Evolutionary conservation across 805 yeast genomes (phyloP), one percentile per base, ranked within the genome.

Genomic region (Starmerella asiatica): DNA sequence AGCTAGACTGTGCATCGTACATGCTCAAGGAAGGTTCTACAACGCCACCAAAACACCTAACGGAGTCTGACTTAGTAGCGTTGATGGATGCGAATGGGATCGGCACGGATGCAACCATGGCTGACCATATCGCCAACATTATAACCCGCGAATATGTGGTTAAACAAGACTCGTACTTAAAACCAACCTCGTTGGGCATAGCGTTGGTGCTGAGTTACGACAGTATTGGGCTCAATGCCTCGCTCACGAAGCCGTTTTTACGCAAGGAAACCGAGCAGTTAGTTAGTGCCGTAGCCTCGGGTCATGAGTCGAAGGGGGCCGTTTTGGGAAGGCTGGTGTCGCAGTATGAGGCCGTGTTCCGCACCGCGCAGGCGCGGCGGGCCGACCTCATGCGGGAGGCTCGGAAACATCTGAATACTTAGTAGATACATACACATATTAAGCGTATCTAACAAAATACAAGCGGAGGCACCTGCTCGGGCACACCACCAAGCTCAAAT

Each of bases 101-200:
- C 33, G 99, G 99, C 2, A 91, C 99, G 0, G 99, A 91, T 63
- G 99, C 99, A 1, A 91, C 99, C 0, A 93, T 91, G 59, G 98
- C 97, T 0, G 98, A 91, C 32, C 99, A 91, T 59, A 91, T 91
- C 29, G 85, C 80, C 42, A 86, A 81, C 54, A 75, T 91, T 32
- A 61, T 70, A 21, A 57, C 58, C 9, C 61, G 98, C 38, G 73
- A 75, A 16, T 93, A 86, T 52, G 71, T 82, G 4, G 60, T 58
- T 15, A 75, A 69, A 47, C 49, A 48, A 15, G 39, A 35, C 23
- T 40, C 35, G 28, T 37, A 38, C 34, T 67, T 91, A 12, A 62
- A 79, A 5, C 98, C 99, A 0, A 76, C 94, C 0, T 70, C 71
- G 6, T 62, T 91, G 8, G 99, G 98, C 0, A 73, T 79, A 59